A percentile compares a stretch with the other conserved stretches of the same genome.
These are phyloP conservation scores for Starmera dryadoides DNA, from an alignment of 805 yeast genomes.

Conservation along the genomic window DNA sequence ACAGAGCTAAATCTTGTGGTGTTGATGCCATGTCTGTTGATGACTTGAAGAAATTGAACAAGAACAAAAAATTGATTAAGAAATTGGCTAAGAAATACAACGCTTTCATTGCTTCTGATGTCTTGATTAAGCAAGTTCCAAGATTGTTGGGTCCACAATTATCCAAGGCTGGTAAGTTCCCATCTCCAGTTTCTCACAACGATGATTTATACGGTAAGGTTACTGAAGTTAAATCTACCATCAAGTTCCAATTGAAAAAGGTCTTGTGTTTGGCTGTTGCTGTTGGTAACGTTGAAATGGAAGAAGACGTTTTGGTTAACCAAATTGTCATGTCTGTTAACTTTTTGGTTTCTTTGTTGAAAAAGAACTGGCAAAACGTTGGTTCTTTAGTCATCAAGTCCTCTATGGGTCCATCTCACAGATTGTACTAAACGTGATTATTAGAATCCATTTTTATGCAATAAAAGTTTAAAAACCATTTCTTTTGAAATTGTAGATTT, in stretches of 20 bases:
- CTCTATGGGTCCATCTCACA: slow-evolving; percentile 99
- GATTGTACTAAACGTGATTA: slow-evolving; percentile 75
- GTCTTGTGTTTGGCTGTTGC: slow-evolving; percentile 99
- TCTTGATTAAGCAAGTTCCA: slow-evolving; percentile 99
- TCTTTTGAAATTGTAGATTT: neutral
- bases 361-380: slow-evolving; percentile 99
- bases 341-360: slow-evolving; percentile 98
- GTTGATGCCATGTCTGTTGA: slow-evolving; percentile 99
- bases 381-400: slow-evolving; percentile 99
- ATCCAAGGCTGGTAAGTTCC: slow-evolving; percentile 99
- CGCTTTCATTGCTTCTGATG: slow-evolving; percentile 99
- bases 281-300: slow-evolving; percentile 99
- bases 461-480: neutral
- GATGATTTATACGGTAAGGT: slow-evolving; percentile 96
- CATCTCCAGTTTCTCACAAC: slow-evolving; percentile 99
- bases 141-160: slow-evolving; percentile 99
- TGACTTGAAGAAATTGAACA: slow-evolving; percentile 99
- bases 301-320: slow-evolving; percentile 90
- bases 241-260: slow-evolving; percentile 99
- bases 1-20: slow-evolving; percentile 99
- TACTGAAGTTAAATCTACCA: slow-evolving; percentile 96
- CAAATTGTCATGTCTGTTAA: slow-evolving; percentile 98
- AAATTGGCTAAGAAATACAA: slow-evolving; percentile 99
- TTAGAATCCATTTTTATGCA: neutral
- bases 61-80: slow-evolving; percentile 99